These are phyloP conservation scores for Ormosia emarginata DNA, from an alignment of 306 rosid species.

Conservation along the genomic window DNA sequence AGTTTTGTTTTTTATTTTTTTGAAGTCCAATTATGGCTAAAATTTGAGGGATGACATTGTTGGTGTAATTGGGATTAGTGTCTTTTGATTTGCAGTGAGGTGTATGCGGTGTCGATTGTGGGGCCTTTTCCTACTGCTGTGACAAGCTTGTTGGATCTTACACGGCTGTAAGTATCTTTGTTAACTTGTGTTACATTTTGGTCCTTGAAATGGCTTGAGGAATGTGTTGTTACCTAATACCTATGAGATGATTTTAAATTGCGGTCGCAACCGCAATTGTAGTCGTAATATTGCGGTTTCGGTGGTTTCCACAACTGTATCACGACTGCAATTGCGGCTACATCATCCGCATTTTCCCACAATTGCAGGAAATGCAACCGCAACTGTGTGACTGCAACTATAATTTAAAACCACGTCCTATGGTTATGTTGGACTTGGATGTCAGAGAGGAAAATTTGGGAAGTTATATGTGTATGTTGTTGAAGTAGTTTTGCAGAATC, in stretches of 20 bases:
- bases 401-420: too few species aligned
- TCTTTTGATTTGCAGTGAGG: conserved; percentile 64
- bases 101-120: conserved; percentile 94
- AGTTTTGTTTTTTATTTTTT: background rate
- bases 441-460: background rate
- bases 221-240: background rate
- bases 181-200: background rate
- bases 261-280: too few species aligned
- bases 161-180: conserved; percentile 65
- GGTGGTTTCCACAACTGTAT: too few species aligned
- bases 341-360: too few species aligned
- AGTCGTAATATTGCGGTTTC: too few species aligned
- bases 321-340: too few species aligned
- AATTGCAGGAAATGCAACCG: too few species aligned
- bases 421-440: conserved; percentile 4
- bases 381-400: too few species aligned
- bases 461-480: background rate
- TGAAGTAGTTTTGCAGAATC: background rate
- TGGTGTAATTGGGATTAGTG: conserved; percentile 8
- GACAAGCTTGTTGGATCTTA: conserved; percentile 94
- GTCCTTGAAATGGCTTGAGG: background rate
- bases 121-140: conserved; percentile 99
- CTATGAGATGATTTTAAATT: background rate
- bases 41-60: conserved; percentile 3
- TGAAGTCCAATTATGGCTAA: background rate